These are phyloP conservation scores for Flueggea neowawraea DNA, from an alignment of 441 rosid species.

Conservation along the genomic window DNA sequence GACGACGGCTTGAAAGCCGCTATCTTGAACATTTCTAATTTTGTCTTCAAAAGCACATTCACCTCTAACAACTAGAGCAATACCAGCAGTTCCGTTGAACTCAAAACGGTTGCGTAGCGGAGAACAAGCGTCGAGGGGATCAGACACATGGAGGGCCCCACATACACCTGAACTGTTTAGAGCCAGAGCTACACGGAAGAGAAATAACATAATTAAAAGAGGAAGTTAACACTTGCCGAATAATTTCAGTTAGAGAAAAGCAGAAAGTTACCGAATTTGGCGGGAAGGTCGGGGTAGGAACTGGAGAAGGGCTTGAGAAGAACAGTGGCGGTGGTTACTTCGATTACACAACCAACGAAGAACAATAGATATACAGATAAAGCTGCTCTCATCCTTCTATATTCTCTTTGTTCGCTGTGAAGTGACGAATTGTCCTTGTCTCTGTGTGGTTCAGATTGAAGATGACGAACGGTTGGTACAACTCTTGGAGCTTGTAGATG, in stretches of 20 bases:
- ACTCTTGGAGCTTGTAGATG: too few species aligned
- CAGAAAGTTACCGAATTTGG: conserved; percentile 54
- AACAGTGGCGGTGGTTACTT: conserved; percentile 36
- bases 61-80: conserved; percentile 62
- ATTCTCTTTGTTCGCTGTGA: too few species aligned
- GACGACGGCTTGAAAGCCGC: conserved; percentile 55
- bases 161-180: conserved; percentile 41
- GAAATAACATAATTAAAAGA: background rate
- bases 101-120: conserved; percentile 26
- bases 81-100: conserved; percentile 27
- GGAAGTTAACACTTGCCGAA: background rate
- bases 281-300: conserved; percentile 69
- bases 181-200: conserved; percentile 22
- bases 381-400: conserved; percentile 29
- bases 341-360: conserved; percentile 13
- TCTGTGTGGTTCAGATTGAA: too few species aligned
- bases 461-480: background rate
- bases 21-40: conserved; percentile 46
- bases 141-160: conserved; percentile 58
- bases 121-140: conserved; percentile 63
- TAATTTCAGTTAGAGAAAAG: background rate
- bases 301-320: conserved; percentile 43
- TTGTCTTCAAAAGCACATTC: conserved; percentile 66
- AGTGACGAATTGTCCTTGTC: too few species aligned
- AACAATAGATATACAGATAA: conserved; percentile 7